These are phyloP conservation scores for Verbena officinalis DNA, from an alignment of 257 asterid genomes.

Conservation along the genomic window DNA sequence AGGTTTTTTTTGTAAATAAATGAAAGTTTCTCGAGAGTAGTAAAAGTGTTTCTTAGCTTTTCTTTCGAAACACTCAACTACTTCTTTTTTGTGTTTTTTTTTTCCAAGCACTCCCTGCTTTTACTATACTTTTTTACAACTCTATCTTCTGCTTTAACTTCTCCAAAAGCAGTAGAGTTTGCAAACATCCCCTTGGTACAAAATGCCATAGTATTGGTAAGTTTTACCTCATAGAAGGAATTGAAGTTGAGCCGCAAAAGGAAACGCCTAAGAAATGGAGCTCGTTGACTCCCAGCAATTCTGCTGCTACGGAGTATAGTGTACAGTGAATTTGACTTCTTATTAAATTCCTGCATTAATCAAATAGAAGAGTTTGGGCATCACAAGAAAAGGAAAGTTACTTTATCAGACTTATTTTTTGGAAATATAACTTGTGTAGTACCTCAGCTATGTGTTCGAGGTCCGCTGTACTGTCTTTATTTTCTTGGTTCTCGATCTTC, in stretches of 20 bases:
- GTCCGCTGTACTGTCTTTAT: slow-evolving; percentile 60
- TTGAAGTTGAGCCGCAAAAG: slow-evolving; percentile 96
- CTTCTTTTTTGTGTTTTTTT: no score
- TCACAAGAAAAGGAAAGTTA: not conserved
- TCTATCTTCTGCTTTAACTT: no score
- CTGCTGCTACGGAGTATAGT: slow-evolving; percentile 94
- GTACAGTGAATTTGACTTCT: slow-evolving; percentile 93
- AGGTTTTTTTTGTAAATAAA: no score
- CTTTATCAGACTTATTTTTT: not conserved
- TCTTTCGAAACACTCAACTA: no score
- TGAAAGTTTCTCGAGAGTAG: no score
- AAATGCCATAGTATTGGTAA: not conserved
- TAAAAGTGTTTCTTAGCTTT: no score
- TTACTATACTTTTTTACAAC: no score
- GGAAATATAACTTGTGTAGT: slow-evolving; percentile 23
- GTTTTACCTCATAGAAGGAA: slow-evolving; percentile 85
- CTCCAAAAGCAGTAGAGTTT: no score
- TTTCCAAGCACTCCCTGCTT: no score
- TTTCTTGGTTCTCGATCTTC: slow-evolving; percentile 83
- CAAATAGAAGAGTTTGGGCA: slow-evolving; percentile 5
- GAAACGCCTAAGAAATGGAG: slow-evolving; percentile 95
- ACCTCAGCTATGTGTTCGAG: slow-evolving; percentile 96
- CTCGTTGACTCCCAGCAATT: slow-evolving; percentile 99
- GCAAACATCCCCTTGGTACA: no score
- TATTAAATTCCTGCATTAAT: slow-evolving; percentile 76